Evolutionary conservation across 495 filamentous ascomycete species (phyloP).

Genomic region (Penicillium soppii): DNA sequence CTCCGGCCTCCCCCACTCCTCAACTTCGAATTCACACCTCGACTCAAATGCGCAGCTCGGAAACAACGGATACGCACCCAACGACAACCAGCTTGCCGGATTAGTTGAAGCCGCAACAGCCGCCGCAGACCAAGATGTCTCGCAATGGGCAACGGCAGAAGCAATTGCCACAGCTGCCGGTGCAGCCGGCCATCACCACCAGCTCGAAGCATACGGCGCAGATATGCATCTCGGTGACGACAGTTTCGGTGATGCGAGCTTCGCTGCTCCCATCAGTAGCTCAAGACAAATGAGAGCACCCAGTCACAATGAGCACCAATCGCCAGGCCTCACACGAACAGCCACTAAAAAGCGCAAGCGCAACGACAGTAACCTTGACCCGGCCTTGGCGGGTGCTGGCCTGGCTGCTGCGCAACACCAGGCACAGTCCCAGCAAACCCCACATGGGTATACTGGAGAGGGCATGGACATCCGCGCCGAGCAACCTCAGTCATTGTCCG

Average conservation of each 20-base stretch:
- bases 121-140: constrained; percentile 50
- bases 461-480: constrained; percentile 37
- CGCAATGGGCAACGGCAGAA: constrained; percentile 41
- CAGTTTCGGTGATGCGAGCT: constrained; percentile 39
- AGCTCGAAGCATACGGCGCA: constrained; percentile 39
- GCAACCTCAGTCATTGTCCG: constrained; percentile 38
- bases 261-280: constrained; percentile 25
- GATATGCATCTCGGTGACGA: constrained; percentile 46
- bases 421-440: constrained; percentile 30
- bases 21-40: constrained; percentile 25
- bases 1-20: constrained; percentile 26
- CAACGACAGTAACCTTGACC: constrained; percentile 45
- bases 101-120: constrained; percentile 54
- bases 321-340: constrained; percentile 61
- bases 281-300: constrained; percentile 31
- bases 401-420: constrained; percentile 26
- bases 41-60: constrained; percentile 35
- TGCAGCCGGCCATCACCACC: constrained; percentile 38
- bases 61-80: constrained; percentile 38
- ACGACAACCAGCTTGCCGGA: constrained; percentile 51
- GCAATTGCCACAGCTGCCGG: constrained; percentile 38
- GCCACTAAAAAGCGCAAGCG: constrained; percentile 47
- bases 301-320: constrained; percentile 66
- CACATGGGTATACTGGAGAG: constrained; percentile 34
- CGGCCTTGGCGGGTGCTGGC: constrained; percentile 36